These are phyloP conservation scores for Melampsora abietis-canadensis DNA, from an alignment of 1,284 basidiomycete genomes.

Conservation along the genomic window DNA sequence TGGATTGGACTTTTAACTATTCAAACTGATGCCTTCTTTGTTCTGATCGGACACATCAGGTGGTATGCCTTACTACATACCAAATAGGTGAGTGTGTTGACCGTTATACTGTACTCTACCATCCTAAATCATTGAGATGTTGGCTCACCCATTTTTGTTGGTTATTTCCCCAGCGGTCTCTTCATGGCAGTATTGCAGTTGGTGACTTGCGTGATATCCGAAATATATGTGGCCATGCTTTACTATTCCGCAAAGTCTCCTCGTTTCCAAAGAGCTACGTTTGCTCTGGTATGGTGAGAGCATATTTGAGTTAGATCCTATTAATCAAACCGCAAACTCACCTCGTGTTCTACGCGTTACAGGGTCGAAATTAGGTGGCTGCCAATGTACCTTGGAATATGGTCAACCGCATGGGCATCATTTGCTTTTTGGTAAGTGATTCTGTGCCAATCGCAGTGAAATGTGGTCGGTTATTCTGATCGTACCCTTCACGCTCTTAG, in stretches of 20 bases:
- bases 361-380: constrained; percentile 4
- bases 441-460: background rate
- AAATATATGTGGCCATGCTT: constrained; percentile 8
- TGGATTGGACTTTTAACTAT: too few relatives aligned
- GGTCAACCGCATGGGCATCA: constrained; percentile 8
- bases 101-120: background rate
- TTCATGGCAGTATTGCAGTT: background rate
- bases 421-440: constrained; percentile 11
- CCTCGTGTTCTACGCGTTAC: background rate
- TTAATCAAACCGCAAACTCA: background rate
- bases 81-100: background rate
- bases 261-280: background rate
- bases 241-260: constrained; percentile 1
- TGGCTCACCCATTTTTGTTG: background rate
- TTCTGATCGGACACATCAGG: background rate
- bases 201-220: background rate
- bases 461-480: background rate
- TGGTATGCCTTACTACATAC: background rate
- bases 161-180: background rate
- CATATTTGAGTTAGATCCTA: background rate
- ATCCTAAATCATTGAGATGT: background rate
- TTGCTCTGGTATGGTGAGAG: constrained; percentile 4
- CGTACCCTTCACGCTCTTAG: background rate
- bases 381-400: constrained; percentile 4
- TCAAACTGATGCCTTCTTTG: too few relatives aligned